phyloP scores from a whole-genome alignment of 768 basidiomycete species.

The Pleurotus giganteus region DNA sequence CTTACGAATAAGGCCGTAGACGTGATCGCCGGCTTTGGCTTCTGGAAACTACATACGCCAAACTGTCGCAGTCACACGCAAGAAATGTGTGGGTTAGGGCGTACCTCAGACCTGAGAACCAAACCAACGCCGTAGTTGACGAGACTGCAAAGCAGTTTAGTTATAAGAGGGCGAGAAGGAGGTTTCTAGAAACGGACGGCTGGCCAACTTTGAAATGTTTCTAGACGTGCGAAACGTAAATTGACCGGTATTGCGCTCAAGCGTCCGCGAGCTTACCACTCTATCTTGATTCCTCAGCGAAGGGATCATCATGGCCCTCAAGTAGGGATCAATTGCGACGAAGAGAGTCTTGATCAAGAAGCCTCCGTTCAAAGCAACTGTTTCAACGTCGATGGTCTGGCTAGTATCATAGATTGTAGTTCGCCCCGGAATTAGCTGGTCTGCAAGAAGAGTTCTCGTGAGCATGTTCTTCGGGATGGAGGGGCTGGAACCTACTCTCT shows the following conservation, averaged over 20 bases:
- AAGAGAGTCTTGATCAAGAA: slow-evolving; percentile 42
- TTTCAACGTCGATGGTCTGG: slow-evolving; percentile 43
- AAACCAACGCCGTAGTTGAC: slow-evolving; percentile 15
- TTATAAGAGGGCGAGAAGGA: background rate
- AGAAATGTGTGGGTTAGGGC: background rate
- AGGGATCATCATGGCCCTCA: slow-evolving; percentile 33
- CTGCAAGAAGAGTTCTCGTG: slow-evolving; percentile 8
- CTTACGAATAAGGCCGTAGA: slow-evolving; percentile 18
- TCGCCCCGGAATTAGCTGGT: slow-evolving; percentile 32
- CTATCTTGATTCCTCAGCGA: background rate
- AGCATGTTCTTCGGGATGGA: background rate
- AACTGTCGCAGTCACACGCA: background rate
- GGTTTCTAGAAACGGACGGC: slow-evolving; percentile 10
- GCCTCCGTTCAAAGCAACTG: slow-evolving; percentile 33
- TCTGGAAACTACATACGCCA: slow-evolving; percentile 1
- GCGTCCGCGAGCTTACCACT: slow-evolving; percentile 1
- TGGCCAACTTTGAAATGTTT: slow-evolving; percentile 5
- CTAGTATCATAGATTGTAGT: slow-evolving; percentile 36
- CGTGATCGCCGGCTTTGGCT: slow-evolving; percentile 21
- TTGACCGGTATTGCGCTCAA: too few relatives aligned
- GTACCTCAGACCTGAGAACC: slow-evolving; percentile 15
- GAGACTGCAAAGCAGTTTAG: slow-evolving; percentile 8
- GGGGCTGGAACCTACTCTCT: background rate
- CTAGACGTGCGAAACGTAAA: too few relatives aligned
- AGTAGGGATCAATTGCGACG: slow-evolving; percentile 45